Percentiles rank a stretch among this genome's conserved stretches.
phyloP scores from a whole-genome alignment of 805 yeast species.

The Nakazawaea sp. region DNA sequence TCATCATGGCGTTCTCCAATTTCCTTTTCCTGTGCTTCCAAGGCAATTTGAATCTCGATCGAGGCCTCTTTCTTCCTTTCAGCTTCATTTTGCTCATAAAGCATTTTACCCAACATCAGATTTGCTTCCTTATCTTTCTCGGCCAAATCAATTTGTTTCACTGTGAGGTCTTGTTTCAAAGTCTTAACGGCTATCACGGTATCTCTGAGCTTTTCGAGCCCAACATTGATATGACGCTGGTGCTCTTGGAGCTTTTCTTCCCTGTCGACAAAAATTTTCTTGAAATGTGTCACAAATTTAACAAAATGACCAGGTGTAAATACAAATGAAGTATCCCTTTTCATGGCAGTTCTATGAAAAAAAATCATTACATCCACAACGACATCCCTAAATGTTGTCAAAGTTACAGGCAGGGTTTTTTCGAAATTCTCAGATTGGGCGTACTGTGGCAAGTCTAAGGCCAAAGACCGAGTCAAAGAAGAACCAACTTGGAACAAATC shows the following conservation, averaged over 20 bases:
- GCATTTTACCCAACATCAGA: slow-evolving; percentile 64
- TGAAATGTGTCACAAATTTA: slow-evolving; percentile 40
- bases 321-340: slow-evolving; percentile 1
- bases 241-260: slow-evolving; percentile 48
- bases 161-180: slow-evolving; percentile 45
- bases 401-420: slow-evolving; percentile 6
- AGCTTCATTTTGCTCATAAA: slow-evolving; percentile 83
- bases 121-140: slow-evolving; percentile 64
- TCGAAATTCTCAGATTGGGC: slow-evolving; percentile 22
- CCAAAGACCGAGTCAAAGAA: slow-evolving; percentile 31
- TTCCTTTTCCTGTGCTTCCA: slow-evolving; percentile 59
- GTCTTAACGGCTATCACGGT: slow-evolving; percentile 67
- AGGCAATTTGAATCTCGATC: slow-evolving; percentile 60
- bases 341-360: slow-evolving; percentile 31
- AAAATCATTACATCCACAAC: slow-evolving; percentile 38
- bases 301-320: slow-evolving; percentile 52
- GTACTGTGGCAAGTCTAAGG: slow-evolving; percentile 45
- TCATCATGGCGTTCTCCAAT: slow-evolving; percentile 43
- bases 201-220: slow-evolving; percentile 69
- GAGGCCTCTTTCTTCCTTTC: slow-evolving; percentile 88
- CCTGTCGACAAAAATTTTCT: slow-evolving; percentile 31
- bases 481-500: slow-evolving; percentile 46
- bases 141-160: slow-evolving; percentile 41
- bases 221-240: slow-evolving; percentile 67
- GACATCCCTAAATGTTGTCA: slow-evolving; percentile 28